A percentile compares a stretch with the other conserved stretches of the same genome.
Conservation (phyloP, 2,329 filamentous ascomycete genomes). For the Bipolaris cookei region DNA sequence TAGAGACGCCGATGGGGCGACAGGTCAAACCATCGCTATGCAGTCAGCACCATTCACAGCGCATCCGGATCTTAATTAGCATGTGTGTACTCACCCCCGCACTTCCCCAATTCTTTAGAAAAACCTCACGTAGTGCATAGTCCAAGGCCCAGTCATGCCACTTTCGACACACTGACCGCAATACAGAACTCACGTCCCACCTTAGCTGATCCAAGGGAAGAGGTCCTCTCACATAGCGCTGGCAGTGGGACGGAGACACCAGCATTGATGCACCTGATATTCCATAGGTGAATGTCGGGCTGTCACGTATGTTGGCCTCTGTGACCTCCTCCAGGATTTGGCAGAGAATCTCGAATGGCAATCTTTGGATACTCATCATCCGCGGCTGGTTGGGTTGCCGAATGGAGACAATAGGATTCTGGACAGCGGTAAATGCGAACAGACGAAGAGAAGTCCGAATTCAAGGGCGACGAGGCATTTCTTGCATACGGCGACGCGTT, state of each 20-base stretch:
- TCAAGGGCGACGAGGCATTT: too few species aligned
- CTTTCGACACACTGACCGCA: constrained; percentile 57
- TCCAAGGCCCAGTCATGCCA: constrained; percentile 63
- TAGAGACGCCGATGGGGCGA: constrained; percentile 54
- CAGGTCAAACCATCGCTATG: constrained; percentile 59
- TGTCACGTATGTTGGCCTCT: constrained; percentile 55
- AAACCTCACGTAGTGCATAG: constrained; percentile 55
- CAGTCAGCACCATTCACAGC: too few species aligned
- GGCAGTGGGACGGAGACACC: constrained; percentile 52
- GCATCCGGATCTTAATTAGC: too few species aligned
- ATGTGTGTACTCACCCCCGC: too few species aligned
- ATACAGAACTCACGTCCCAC: constrained; percentile 58
- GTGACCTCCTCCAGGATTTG: constrained; percentile 59
- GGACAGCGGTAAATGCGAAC: too few species aligned
- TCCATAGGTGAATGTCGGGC: constrained; percentile 60
- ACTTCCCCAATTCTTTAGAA: too few species aligned
- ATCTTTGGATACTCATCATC: constrained; percentile 58
- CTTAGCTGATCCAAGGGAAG: constrained; percentile 58
- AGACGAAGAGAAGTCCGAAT: too few species aligned
- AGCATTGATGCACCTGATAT: constrained; percentile 58
- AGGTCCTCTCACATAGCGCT: constrained; percentile 59
- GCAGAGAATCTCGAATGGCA: constrained; percentile 60
- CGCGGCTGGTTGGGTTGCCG: too few species aligned
- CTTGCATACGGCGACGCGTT: too few species aligned
- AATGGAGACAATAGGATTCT: too few species aligned